A percentile compares a stretch with the other conserved stretches of the same genome.
phyloP scores from a whole-genome alignment of 2,329 filamentous ascomycete species.

The Fusarium udum region DNA sequence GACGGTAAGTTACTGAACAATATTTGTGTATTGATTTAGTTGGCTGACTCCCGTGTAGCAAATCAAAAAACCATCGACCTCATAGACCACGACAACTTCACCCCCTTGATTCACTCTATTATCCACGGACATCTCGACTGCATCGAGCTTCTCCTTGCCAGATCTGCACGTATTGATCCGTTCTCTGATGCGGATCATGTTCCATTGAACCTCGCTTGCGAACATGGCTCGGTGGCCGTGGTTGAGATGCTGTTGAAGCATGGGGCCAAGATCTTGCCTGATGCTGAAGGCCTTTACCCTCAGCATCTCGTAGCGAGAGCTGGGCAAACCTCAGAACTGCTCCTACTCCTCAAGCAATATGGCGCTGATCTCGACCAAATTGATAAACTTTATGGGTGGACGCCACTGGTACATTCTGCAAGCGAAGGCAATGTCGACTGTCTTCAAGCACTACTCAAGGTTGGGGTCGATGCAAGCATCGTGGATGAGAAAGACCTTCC shows the following conservation, averaged over 20 bases:
- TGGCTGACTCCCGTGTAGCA: slow-evolving; percentile 53
- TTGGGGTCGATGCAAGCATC: slow-evolving; percentile 80
- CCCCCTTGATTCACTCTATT: slow-evolving; percentile 92
- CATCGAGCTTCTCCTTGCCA: slow-evolving; percentile 79
- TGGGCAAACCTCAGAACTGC: slow-evolving; percentile 80
- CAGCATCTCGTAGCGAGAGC: slow-evolving; percentile 95
- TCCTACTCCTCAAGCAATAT: slow-evolving; percentile 83
- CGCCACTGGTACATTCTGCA: slow-evolving; percentile 92
- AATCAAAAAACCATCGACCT: slow-evolving; percentile 81
- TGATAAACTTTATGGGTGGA: slow-evolving; percentile 98
- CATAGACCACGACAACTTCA: slow-evolving; percentile 97
- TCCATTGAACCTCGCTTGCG: slow-evolving; percentile 92
- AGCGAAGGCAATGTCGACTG: slow-evolving; percentile 95
- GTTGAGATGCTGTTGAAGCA: slow-evolving; percentile 85
- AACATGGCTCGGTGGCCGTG: slow-evolving; percentile 86
- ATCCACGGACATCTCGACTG: slow-evolving; percentile 86
- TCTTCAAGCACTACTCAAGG: slow-evolving; percentile 80
- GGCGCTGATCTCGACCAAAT: slow-evolving; percentile 91
- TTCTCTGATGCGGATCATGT: slow-evolving; percentile 90
- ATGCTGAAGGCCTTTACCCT: slow-evolving; percentile 96
- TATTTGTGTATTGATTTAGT: background rate
- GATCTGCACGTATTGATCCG: slow-evolving; percentile 86
- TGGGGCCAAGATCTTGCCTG: slow-evolving; percentile 84
- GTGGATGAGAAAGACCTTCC: slow-evolving; percentile 92
- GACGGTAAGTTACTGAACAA: slow-evolving; percentile 56